Conservation (phyloP, 768 basidiomycete species). For the Mycena crocata region DNA sequence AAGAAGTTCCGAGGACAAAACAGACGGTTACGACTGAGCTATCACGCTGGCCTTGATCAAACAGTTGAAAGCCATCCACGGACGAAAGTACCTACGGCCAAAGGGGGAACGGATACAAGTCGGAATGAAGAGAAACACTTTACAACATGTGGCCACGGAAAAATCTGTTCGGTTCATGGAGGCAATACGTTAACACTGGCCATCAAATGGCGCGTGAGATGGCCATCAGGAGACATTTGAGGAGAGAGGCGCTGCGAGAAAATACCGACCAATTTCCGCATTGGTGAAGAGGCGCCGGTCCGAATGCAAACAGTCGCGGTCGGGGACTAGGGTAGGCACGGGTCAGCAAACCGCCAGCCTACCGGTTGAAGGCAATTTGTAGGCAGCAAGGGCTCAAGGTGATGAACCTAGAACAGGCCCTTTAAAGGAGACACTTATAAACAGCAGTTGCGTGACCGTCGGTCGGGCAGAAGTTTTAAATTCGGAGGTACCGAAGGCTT, state of each 20-base stretch:
- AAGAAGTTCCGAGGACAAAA: slow-evolving; percentile 34
- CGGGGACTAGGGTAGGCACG: background rate
- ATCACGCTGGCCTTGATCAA: slow-evolving; percentile 18
- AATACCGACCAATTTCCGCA: slow-evolving; percentile 32
- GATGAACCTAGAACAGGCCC: no score
- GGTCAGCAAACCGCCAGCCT: background rate
- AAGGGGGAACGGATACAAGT: slow-evolving; percentile 41
- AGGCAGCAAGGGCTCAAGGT: background rate
- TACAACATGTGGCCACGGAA: slow-evolving; percentile 30
- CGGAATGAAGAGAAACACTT: slow-evolving; percentile 30
- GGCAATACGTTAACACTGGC: slow-evolving; percentile 15
- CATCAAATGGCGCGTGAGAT: slow-evolving; percentile 15
- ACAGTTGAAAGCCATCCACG: background rate
- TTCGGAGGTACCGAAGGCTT: background rate
- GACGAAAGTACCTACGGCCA: slow-evolving; percentile 3
- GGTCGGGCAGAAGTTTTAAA: no score
- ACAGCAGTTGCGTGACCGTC: no score
- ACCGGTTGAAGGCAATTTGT: background rate
- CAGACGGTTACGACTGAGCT: background rate
- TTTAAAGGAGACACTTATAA: no score
- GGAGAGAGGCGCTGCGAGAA: slow-evolving; percentile 18
- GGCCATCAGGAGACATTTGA: slow-evolving; percentile 15
- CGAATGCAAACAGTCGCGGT: background rate
- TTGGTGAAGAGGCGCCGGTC: background rate
- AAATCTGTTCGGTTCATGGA: slow-evolving; percentile 19